Base-by-base conservation (phyloP, 2,329 filamentous ascomycete species). In the Lasiodiplodia sp. region DNA sequence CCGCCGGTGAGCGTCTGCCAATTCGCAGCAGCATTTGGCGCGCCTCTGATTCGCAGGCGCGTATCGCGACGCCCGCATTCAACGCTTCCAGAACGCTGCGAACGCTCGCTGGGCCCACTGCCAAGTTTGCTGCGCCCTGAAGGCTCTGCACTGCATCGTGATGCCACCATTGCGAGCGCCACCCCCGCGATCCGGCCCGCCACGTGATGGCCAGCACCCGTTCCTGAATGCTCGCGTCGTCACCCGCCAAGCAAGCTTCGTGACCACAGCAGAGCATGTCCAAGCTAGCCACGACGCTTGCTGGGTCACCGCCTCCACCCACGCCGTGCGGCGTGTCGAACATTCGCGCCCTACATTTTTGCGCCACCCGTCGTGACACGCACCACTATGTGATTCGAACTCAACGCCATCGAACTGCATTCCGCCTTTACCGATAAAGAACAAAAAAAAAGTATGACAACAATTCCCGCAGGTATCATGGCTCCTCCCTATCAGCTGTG, bases 61-160 rank as follows among this genome's bases (percentile, higher is more conserved):
- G 40, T 63, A 63, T 51, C 58, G 58, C 44, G 44, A 51, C 38
- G 44, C 60, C 51, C 60, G 60, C 60, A 18, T 28, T 38, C 60
- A 64, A 64, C 60, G 60, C 58, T 64, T 64, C 60, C 28, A 51
- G 60, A 64, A 64, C 58, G 58, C 40, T 47, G 58, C 31, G 58
- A 44, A 63, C 58, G 44, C 23, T 25, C 38, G 23, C 58, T 2
- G 25, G 58, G 16, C 58, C 58, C 58, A 51, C 58, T 63, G 44
- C 58, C 58, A 63, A 63, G 58, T 63, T 63, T 31, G 58, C 58
- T 49, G 58, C 44, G 25, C 58, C 40, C 16, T 56, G 40, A 44
- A 63, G 58, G 58, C 58, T 63, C 58, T 63, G 58, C 58, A 49
- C 25, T 28, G 7, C 58, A 63, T 63, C 58, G 58, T 51, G 58